Evolutionary conservation across 2,329 filamentous ascomycete species (phyloP), one percentile per base, ranked within the genome.

Genomic region (Blumeriella jaapii): DNA sequence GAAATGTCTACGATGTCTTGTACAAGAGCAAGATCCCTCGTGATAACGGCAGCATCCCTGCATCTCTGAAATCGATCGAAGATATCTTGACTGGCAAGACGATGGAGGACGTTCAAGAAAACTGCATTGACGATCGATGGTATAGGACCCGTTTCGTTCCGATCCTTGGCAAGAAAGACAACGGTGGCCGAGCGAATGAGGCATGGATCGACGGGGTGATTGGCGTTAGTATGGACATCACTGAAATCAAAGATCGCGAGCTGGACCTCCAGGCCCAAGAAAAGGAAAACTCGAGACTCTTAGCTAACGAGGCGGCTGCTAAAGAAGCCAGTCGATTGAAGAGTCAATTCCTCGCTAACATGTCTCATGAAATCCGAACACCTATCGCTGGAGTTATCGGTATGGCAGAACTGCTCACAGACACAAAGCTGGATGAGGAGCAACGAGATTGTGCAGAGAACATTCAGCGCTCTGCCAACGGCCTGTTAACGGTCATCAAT

Each of bases 401-500:
- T 15, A 86, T 86, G 80, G 74, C 77, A 1, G 81, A 87, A 48
- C 62, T 89, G 6, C 60, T 87, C 6, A 63, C 78, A 18, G 79
- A 83, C 42, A 81, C 76, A 52, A 59, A 71, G 11, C 58, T 87
- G 15, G 67, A 75, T 34, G 64, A 69, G n/a, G 81, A 86, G 47
- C 79, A 85, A 50, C 67, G 69, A 39, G 80, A 86, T 38, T 82
- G 75, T 42, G 77, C 81, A 2, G 78, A 84, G 46, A 85, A 84
- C 42, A 83, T 89, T 5, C 77, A 83, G 49, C 69, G 79, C 33
- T 87, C 81, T 5, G 82, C 80, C 0, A 86, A 89, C 44, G 84
- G 82, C 2, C 61, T 93, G 2, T 64, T 93, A 13, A 89, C 83
- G 0, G 80, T 93, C 25, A 93, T 93, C 58, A 93, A 93, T 51